A percentile compares a stretch with the other conserved stretches of the same genome.
phyloP scores from a whole-genome alignment of 148 eudicot species.

The Mesembryanthemum crystallinum region DNA sequence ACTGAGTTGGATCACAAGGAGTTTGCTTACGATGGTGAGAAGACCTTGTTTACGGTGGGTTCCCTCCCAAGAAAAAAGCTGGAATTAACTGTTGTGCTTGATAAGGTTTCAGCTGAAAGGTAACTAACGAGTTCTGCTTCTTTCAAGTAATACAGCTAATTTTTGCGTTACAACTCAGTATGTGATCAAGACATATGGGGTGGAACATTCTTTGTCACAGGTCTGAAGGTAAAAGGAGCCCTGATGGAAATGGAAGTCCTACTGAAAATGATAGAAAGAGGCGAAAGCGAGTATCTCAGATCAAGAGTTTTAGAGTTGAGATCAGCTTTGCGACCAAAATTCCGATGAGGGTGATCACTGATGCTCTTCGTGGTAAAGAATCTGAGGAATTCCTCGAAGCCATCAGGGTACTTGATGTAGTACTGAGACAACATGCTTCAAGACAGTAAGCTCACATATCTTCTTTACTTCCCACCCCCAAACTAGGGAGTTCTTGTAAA shows the following conservation, averaged over 20 bases:
- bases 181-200: too few species aligned
- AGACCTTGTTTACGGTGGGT: conserved; percentile 43
- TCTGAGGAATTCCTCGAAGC: conserved; percentile 54
- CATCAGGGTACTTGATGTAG: conserved; percentile 50
- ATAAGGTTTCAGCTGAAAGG: conserved; percentile 43
- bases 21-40: conserved; percentile 78
- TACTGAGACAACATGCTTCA: conserved; percentile 56
- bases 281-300: conserved; percentile 25
- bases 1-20: conserved; percentile 68
- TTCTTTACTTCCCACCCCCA: background rate
- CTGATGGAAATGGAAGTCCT: conserved; percentile 28
- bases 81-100: conserved; percentile 71
- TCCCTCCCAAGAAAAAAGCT: conserved; percentile 66
- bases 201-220: background rate
- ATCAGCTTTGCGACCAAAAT: conserved; percentile 47
- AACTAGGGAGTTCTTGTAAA: background rate
- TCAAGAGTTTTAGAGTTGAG: conserved; percentile 43
- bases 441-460: conserved; percentile 40
- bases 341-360: conserved; percentile 45
- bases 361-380: conserved; percentile 49
- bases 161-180: too few species aligned
- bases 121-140: conserved; percentile 2
- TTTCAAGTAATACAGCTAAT: background rate
- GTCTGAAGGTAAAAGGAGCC: conserved; percentile 26
- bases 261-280: conserved; percentile 38